Base-by-base conservation (phyloP, 2,329 filamentous ascomycete species). In the Alternaria gaisen region DNA sequence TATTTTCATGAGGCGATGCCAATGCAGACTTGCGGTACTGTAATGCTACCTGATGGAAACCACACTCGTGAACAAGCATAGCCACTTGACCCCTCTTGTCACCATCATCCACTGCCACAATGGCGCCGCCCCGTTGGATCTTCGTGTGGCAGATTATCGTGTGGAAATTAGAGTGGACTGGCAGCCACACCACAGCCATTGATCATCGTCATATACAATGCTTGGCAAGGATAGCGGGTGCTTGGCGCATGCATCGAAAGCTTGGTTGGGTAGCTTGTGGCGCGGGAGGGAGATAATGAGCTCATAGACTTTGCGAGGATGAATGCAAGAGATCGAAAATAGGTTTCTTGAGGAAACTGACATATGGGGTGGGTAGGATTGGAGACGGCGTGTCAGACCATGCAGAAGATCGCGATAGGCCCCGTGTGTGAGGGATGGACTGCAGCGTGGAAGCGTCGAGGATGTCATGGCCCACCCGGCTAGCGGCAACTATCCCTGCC, bases 401-500 rank as follows among this genome's bases (percentile, higher is more conserved):
- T 48, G 12, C 32, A 30, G 30, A 48, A 30, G 42, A 55, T 41
- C 16, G 22, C 16, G 28, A 47, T 28, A 28, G 26, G 40, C 42
- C 47, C 47, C 26, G 30, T 22, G 22, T 43, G 18, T 38, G 3
- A 16, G 30, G 26, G 44, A 50, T 56, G 38, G 32, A 44, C 46
- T 47, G 53, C 52, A 47, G 52, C 36, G 57, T 44, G 52, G 56
- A 30, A 44, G 20, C 10, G 34, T 56, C 58, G 46, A 56, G 52
- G 36, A 32, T 41, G 54, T 32, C 32, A 43, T 56, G 52, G 52
- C 43, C 46, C 48, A 32, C 51, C 34, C 66, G 66, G 66, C 60
- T 65, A 65, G 60, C 63, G 63, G 63, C 60, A 60, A 18, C 30
- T 22, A 65, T 59, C 66, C 66, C 60, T 65, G 64, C 41, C 55